Base-by-base conservation (phyloP, 441 rosid genomes). In the Aleurites moluccanus region DNA sequence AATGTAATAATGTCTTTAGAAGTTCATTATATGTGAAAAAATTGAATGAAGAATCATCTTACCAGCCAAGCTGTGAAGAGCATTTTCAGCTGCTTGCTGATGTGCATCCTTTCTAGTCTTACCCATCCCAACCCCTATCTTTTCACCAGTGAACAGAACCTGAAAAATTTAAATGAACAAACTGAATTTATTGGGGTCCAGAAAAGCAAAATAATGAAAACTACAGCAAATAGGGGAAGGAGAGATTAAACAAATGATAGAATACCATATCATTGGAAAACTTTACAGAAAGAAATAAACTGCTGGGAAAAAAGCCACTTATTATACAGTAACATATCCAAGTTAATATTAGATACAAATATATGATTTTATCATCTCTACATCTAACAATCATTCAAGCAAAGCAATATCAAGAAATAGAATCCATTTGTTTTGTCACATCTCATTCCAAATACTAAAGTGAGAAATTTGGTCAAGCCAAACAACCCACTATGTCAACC, bases 1-100 rank as follows among this genome's bases (percentile, higher is more conserved):
- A 14, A 10, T 10, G 49, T 28, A 30, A 52, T 35, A 28, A 5
- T 27, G 14, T 8, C 59, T 13, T 6, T 5, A 25, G 40, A 18
- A 13, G 21, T 28, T 57, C 45, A 53, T 61, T 11, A 0, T 42
- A 10, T n/a, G 16, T 18, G 10, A 47, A 40, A 60, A n/a, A 18
- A 52, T 52, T 65, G 38, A 25, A 57, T 64, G 2, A 8, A n/a
- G 40, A 75, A 67, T 38, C 55, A 27, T 16, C 44, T 80, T 80
- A 91, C 99, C 99, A 78, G 98, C 97, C 84, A 96, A 84, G 73
- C 86, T 82, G 77, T 72, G 91, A 76, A 96, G 98, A 66, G 99
- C 98, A 86, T 90, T 90, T 80, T 92, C 95, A 74, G 99, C 98
- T n/a, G 98, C 99, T 86, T 89, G 95, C 75, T 92, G 99, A 82